Conservation (phyloP, 371 early-diverging fungal species). For the Synchytrium microbalum region DNA sequence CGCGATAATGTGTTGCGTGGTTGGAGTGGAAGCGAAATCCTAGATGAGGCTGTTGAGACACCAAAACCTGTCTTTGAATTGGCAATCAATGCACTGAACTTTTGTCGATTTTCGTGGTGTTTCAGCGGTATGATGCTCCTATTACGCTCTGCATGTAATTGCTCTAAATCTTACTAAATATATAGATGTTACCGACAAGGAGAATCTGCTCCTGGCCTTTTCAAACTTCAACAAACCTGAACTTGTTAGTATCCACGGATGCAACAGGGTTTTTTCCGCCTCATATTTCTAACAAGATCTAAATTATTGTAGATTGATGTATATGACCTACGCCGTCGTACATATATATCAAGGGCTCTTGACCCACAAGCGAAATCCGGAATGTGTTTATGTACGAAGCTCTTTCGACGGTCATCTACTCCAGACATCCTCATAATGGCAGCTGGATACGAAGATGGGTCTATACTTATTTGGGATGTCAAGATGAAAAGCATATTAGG, state of each 20-base stretch:
- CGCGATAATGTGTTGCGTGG: conserved; percentile 13
- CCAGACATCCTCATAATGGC: conserved; percentile 1
- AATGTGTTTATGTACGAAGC: conserved; percentile 15
- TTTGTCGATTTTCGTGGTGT: conserved; percentile 11
- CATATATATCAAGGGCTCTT: conserved; percentile 14
- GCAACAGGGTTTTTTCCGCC: no score
- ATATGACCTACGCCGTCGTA: conserved; percentile 1
- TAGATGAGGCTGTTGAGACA: not conserved
- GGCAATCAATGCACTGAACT: conserved; percentile 24
- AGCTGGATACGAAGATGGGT: conserved; percentile 20
- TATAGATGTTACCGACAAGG: no score
- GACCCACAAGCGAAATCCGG: conserved; percentile 1
- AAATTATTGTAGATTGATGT: not conserved
- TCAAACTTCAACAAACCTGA: not conserved
- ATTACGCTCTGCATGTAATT: no score
- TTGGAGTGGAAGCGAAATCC: conserved; percentile 7
- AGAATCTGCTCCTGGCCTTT: not conserved
- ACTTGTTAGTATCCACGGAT: not conserved
- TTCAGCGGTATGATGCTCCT: not conserved
- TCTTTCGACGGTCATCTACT: conserved; percentile 4
- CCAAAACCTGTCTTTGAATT: conserved; percentile 5
- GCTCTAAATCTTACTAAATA: no score
- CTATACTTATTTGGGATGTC: conserved; percentile 12
- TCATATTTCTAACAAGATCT: no score
- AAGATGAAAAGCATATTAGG: not conserved